Percentiles rank a stretch among this genome's conserved stretches.
phyloP scores from a whole-genome alignment of 202 grass and related monocot genomes.

The Carex sylvatica region DNA sequence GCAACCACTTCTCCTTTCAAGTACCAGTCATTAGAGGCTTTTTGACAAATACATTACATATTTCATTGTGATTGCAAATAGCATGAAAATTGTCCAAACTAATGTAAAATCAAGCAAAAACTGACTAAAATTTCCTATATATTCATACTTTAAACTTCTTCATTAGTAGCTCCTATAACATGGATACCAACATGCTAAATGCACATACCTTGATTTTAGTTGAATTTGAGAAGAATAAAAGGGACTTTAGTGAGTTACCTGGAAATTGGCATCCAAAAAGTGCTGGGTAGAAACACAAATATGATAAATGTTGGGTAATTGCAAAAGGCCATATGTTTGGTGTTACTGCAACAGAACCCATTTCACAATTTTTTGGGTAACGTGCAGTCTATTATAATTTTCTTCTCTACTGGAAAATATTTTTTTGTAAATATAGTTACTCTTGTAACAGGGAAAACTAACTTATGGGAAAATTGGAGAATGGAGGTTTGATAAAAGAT shows the following conservation, averaged over 20 bases:
- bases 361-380: not conserved
- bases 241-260: not conserved
- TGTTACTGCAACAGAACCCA: not conserved
- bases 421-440: not conserved
- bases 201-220: not conserved
- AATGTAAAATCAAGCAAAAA: conserved; percentile 2
- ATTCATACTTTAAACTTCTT: not conserved
- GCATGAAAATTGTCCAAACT: not conserved
- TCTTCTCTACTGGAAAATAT: not conserved
- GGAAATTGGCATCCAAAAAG: not conserved
- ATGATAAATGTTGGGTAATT: not conserved
- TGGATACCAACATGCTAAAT: conserved; percentile 7
- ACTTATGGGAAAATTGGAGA: conserved; percentile 88
- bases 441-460: conserved; percentile 51
- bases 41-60: not conserved
- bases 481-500: conserved; percentile 98
- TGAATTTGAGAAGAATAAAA: not conserved
- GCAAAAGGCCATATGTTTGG: not conserved
- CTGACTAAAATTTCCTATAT: not conserved
- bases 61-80: not conserved
- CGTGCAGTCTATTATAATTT: conserved; percentile 15
- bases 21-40: not conserved
- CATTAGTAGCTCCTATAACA: not conserved
- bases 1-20: not conserved
- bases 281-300: not conserved